phyloP scores from a whole-genome alignment of 345 rosid genomes.

The Cardamine chenopodiifolia region DNA sequence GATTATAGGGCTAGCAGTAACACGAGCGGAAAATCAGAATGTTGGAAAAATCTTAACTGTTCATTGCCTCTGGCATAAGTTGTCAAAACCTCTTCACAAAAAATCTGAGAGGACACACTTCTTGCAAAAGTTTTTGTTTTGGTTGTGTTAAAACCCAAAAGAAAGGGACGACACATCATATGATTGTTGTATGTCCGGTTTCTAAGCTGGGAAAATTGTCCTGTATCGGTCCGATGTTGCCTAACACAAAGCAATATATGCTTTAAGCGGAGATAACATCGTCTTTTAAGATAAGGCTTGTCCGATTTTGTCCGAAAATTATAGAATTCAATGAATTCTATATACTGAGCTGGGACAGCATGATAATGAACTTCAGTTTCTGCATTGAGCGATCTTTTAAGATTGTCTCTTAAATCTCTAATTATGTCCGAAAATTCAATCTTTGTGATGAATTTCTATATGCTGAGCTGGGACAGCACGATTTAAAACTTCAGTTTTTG shows the following conservation, averaged over 20 bases:
- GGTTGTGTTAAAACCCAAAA: background rate
- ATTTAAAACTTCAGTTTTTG: no score
- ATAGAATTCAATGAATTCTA: background rate
- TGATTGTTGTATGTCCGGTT: constrained; percentile 3
- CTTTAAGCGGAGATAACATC: background rate
- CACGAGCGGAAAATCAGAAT: constrained; percentile 6
- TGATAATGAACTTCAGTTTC: no score
- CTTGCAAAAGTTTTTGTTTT: constrained; percentile 46
- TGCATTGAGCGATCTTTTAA: no score
- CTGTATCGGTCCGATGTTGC: background rate
- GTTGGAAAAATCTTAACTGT: constrained; percentile 61
- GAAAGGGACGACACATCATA: constrained; percentile 4
- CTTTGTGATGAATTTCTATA: no score
- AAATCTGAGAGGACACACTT: constrained; percentile 64
- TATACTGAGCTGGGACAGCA: background rate
- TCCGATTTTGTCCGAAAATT: background rate
- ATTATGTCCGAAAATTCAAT: no score
- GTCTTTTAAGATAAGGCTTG: background rate
- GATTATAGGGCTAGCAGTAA: constrained; percentile 8
- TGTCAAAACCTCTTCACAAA: constrained; percentile 73
- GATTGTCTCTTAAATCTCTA: no score
- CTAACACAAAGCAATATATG: background rate
- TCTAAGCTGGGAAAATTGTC: constrained; percentile 7
- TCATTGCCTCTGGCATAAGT: constrained; percentile 84
- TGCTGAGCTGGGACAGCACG: no score